Evolutionary conservation across 306 rosid genomes (phyloP).

Genomic region (Rosa lucieae): DNA sequence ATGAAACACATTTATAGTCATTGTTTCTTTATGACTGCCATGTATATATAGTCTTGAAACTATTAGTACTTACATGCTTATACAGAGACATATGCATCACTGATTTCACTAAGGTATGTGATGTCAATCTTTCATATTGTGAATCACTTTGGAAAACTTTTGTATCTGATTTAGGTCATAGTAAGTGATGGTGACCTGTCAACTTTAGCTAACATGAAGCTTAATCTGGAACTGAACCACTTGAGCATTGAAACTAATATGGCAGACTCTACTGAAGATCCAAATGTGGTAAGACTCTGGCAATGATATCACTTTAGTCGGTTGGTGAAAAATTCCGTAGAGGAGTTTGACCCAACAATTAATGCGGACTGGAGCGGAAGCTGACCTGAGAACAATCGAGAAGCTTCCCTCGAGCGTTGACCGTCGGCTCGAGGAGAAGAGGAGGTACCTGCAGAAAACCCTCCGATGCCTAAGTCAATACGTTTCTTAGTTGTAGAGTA

Average conservation of each 20-base stretch:
- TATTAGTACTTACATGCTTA: neutral
- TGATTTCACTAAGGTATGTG: neutral
- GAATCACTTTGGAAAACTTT: neutral
- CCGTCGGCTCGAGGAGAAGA: too few species aligned
- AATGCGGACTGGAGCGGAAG: too few species aligned
- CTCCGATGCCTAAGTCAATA: too few species aligned
- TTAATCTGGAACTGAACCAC: constrained; percentile 64
- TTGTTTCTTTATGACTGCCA: neutral
- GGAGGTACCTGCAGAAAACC: too few species aligned
- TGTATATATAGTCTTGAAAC: neutral
- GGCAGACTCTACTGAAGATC: constrained; percentile 27
- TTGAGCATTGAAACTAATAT: constrained; percentile 36
- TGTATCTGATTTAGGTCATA: constrained; percentile 49
- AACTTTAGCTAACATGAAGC: constrained; percentile 72
- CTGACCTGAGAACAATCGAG: too few species aligned
- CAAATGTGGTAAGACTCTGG: constrained; percentile 42
- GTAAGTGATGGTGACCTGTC: constrained; percentile 78
- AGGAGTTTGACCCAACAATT: too few species aligned
- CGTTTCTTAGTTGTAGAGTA: too few species aligned
- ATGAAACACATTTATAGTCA: neutral
- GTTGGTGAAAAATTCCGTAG: too few species aligned
- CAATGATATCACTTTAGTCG: neutral
- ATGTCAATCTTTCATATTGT: constrained; percentile 1
- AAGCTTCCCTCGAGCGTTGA: too few species aligned
- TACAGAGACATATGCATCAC: neutral